Percentiles rank a stretch among this genome's conserved stretches.
These are phyloP conservation scores for Calonectria pseudoreteaudii DNA, from an alignment of 2,329 filamentous ascomycete genomes.

Conservation along the genomic window DNA sequence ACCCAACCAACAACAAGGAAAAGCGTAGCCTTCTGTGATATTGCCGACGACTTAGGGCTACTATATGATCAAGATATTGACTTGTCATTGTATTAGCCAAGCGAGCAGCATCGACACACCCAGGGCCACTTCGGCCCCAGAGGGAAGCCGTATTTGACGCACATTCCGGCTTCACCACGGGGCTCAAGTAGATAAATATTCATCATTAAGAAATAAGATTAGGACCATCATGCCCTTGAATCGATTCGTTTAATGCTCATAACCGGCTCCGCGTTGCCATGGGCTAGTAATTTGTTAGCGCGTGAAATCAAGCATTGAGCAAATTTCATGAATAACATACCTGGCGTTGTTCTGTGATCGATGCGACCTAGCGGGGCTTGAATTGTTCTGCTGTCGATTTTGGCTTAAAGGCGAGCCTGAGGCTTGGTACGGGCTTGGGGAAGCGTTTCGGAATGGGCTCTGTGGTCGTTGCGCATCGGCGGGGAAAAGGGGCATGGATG, in stretches of 20 bases:
- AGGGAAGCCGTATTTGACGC: constrained; percentile 26
- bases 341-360: constrained; percentile 55
- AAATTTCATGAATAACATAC: constrained; percentile 38
- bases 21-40: constrained; percentile 29
- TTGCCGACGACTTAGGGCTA: constrained; percentile 20
- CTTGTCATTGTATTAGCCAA: constrained; percentile 17
- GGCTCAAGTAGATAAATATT: constrained; percentile 28
- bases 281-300: constrained; percentile 48
- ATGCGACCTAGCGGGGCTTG: constrained; percentile 48
- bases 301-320: not conserved
- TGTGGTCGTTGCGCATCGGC: constrained; percentile 49
- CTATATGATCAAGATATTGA: constrained; percentile 7
- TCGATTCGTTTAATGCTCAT: constrained; percentile 50
- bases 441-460: constrained; percentile 50
- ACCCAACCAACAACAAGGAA: constrained; percentile 35
- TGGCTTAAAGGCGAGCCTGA: constrained; percentile 46
- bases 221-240: constrained; percentile 19
- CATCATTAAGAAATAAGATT: constrained; percentile 32
- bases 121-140: constrained; percentile 20
- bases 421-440: constrained; percentile 51
- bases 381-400: constrained; percentile 47
- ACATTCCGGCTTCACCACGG: constrained; percentile 26
- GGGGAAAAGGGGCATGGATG: constrained; percentile 58
- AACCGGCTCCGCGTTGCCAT: constrained; percentile 60
- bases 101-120: constrained; percentile 6